Conservation (phyloP, 331 rosid species). For the Quercus lobata region DNA sequence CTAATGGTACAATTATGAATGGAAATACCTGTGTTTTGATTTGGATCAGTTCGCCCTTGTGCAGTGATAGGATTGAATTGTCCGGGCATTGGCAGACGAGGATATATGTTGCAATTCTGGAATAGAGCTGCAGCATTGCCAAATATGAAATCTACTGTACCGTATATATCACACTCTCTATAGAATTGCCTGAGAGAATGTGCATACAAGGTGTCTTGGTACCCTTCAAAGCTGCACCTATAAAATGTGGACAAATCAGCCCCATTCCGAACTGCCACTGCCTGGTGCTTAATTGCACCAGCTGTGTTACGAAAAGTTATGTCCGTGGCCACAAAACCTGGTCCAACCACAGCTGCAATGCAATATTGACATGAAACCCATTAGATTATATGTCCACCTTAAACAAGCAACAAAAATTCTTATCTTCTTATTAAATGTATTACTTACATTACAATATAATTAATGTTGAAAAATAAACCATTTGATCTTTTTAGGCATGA, state of each 20-base stretch:
- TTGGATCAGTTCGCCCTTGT: background rate
- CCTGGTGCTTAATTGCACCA: background rate
- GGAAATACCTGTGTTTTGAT: background rate
- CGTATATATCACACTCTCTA: background rate
- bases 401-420: background rate
- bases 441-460: too few relatives aligned
- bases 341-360: background rate
- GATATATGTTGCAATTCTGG: conserved; percentile 2
- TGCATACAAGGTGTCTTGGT: background rate
- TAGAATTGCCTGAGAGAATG: background rate
- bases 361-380: background rate
- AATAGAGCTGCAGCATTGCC: background rate
- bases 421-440: background rate
- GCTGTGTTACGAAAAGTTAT: background rate
- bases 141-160: background rate
- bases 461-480: too few relatives aligned
- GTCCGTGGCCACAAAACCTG: background rate
- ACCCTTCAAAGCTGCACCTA: background rate
- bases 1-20: background rate
- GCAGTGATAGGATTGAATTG: background rate
- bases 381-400: background rate
- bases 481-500: too few relatives aligned
- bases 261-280: conserved; percentile 1
- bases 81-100: background rate
- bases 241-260: background rate